Base-by-base conservation (phyloP, 352 stramenopile genomes). In the Pythium chondricola region DNA sequence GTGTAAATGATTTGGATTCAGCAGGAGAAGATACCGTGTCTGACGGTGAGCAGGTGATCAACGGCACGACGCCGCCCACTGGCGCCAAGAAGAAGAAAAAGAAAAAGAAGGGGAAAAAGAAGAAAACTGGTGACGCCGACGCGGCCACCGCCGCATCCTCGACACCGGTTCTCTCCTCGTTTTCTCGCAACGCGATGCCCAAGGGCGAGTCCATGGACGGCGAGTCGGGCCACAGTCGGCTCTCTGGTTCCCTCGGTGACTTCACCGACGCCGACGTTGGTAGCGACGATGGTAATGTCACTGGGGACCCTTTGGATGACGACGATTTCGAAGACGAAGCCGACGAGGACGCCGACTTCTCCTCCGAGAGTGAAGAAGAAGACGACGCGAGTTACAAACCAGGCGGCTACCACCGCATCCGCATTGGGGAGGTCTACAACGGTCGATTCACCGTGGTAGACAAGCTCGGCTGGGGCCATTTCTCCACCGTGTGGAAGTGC, bases 401-500 rank as follows among this genome's bases (percentile, higher is more conserved):
- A 0, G 97, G 97, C 44, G 97, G 97, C 17, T 99, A 99, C 74
- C 96, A 99, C 68, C 92, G 75, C 33, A 96, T 99, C 14, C 79
- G 88, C 48, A 67, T 89, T 11, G 93, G 90, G 4, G 91, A 98
- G 32, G 72, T 96, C 47, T 98, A 89, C 75, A 96, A 95, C 43
- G 62, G 63, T 7, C 74, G 95, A 54, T 99, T 99, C 58, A 75
- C 97, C 24, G 92, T 99, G 49, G 76, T 98, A 31, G 92, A 98
- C 63, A 99, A 99, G 69, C 83, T 99, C 29, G 97, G 97, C 18
- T 99, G 97, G 97, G 97, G 97, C 22, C 97, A 99, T 65, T 99
- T 99, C 67, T 99, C 96, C 32, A 99, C 97, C 4, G 97, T 99
- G 17, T 99, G 97, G 97, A 97, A 98, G 71, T 97, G 95, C 43